phyloP scores from a whole-genome alignment of 2,329 filamentous ascomycete species.

The Tolypocladium tundrense region DNA sequence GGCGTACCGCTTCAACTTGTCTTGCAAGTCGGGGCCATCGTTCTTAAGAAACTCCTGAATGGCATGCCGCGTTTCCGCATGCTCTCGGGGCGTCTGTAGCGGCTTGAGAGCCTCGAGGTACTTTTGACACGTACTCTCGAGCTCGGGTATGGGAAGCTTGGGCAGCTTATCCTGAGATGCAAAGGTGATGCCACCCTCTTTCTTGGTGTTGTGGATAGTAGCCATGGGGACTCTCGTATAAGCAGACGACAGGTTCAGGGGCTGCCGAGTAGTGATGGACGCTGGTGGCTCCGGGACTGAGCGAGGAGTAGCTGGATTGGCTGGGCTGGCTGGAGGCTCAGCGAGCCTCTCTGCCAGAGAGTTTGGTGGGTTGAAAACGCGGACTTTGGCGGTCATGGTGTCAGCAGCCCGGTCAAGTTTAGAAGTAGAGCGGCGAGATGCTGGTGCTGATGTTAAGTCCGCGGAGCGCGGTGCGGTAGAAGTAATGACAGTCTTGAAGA shows the following conservation, averaged over 20 bases:
- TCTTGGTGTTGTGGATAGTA: slow-evolving; percentile 37
- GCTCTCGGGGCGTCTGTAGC: slow-evolving; percentile 70
- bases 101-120: slow-evolving; percentile 74
- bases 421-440: slow-evolving; percentile 68
- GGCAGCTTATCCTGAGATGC: slow-evolving; percentile 79
- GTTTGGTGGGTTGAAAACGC: slow-evolving; percentile 48
- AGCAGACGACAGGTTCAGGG: slow-evolving; percentile 15
- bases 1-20: slow-evolving; percentile 83
- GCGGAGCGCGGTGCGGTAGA: slow-evolving; percentile 82
- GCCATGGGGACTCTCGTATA: slow-evolving; percentile 42
- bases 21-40: slow-evolving; percentile 78
- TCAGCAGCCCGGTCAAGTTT: slow-evolving; percentile 17
- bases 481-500: slow-evolving; percentile 83
- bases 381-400: slow-evolving; percentile 26
- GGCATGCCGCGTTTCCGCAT: slow-evolving; percentile 69
- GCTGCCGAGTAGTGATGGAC: neutral
- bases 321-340: slow-evolving; percentile 21
- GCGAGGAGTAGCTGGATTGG: slow-evolving; percentile 27
- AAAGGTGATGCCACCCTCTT: slow-evolving; percentile 72
- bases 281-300: slow-evolving; percentile 26
- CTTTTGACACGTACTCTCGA: slow-evolving; percentile 66
- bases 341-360: slow-evolving; percentile 63
- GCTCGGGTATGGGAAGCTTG: slow-evolving; percentile 84
- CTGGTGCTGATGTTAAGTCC: slow-evolving; percentile 72
- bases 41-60: slow-evolving; percentile 71